Evolutionary conservation across 179 eudicot species (phyloP).

Genomic region (Corrigiola litoralis): DNA sequence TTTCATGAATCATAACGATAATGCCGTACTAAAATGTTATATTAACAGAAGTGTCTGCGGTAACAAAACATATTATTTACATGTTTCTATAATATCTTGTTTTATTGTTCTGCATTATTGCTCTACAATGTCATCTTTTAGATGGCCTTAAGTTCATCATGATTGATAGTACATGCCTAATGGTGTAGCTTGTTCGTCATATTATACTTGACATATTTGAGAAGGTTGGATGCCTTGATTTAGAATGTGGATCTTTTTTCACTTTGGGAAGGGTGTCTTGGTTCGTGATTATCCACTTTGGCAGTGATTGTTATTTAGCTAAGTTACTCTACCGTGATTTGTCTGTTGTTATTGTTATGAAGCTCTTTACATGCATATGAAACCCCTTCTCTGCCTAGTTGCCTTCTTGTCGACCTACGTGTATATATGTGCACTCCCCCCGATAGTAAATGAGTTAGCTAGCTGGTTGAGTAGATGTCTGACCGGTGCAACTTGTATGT

Average conservation of each 20-base stretch:
- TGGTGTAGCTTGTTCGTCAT: slow-evolving; percentile 18
- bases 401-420: slow-evolving; percentile 21
- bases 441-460: not conserved
- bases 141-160: slow-evolving; percentile 3
- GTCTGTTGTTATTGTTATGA: slow-evolving; percentile 12
- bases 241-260: slow-evolving; percentile 16
- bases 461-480: not conserved
- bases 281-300: slow-evolving; percentile 10
- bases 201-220: slow-evolving; percentile 15
- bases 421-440: not conserved
- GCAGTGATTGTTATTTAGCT: slow-evolving; percentile 2
- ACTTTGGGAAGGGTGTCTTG: slow-evolving; percentile 19
- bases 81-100: not conserved
- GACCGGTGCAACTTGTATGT: slow-evolving; percentile 12
- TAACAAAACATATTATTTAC: slow-evolving; percentile 4
- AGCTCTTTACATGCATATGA: slow-evolving; percentile 6
- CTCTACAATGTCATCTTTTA: not conserved
- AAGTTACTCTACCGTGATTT: not conserved
- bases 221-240: slow-evolving; percentile 23
- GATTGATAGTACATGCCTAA: not conserved
- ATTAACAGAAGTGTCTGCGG: not conserved
- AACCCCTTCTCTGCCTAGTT: slow-evolving; percentile 16
- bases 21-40: no score
- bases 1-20: no score
- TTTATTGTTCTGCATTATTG: slow-evolving; percentile 9